Base-by-base conservation (phyloP, 148 eudicot species). In the Selenicereus undatus region DNA sequence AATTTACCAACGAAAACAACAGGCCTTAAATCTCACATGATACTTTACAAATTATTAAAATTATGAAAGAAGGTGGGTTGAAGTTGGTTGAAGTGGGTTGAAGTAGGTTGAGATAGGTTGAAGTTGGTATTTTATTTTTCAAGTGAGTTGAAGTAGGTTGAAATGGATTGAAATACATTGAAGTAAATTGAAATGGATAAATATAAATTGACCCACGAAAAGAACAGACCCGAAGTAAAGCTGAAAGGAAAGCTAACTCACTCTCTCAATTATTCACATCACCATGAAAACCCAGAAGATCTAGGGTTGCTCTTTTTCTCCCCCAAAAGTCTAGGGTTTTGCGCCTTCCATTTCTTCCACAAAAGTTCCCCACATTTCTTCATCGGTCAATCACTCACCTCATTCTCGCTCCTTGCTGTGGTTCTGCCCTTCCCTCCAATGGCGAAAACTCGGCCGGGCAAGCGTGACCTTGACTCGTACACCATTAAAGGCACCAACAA, bases 401-500 rank as follows among this genome's bases (percentile, higher is more conserved):
- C 51, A 72, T 11, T 78, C 68, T 42, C 11, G 24, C 13, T 26
- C 32, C 58, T 24, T 54, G 50, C n/a, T 54, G 1, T 71, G 36
- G 43, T 60, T 42, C 39, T 36, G 39, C 39, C 39, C 39, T 36
- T 36, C 68, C 75, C 81, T 45, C 79, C 80, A 70, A 91, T 91
- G 93, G 93, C 93, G 29, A 92, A 89, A 58, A 90, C 92, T 39
- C 88, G 87, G 71, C 90, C 90, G 26, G 90, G 91, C 20, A 92
- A 87, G 79, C 86, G 92, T 27, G 96, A 89, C 82, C 83, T 88
- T 76, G 92, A 88, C 69, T 83, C 90, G n/a, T 92, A 88, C 88
- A 87, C 92, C 84, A 89, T 92, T 73, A 87, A 83, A 81, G 96
- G 93, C 76, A 90, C 96, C 81, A 92, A 90, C 82, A 90, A 90